Percentiles rank a stretch among this genome's conserved stretches.
Evolutionary conservation across 2,329 filamentous ascomycete genomes (phyloP).

Genomic region (Aspergillus pseudonomiae): DNA sequence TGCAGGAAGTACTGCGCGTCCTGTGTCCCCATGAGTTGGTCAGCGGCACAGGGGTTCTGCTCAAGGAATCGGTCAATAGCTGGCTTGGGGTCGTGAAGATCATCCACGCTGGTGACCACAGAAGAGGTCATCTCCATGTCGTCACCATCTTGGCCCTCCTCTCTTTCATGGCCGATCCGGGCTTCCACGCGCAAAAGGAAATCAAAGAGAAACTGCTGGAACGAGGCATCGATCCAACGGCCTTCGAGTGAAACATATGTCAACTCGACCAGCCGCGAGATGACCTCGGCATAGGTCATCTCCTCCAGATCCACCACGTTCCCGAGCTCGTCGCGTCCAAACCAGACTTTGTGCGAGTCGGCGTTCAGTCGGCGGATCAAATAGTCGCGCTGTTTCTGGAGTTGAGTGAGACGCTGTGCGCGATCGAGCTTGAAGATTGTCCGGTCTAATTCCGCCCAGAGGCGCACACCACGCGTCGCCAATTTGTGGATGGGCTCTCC

Average conservation of each 20-base stretch:
- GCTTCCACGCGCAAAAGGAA: slow-evolving; percentile 97
- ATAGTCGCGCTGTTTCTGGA: slow-evolving; percentile 85
- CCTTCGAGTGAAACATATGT: slow-evolving; percentile 90
- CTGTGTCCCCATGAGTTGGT: slow-evolving; percentile 95
- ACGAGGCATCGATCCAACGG: slow-evolving; percentile 88
- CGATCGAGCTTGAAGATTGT: slow-evolving; percentile 97
- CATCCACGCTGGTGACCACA: slow-evolving; percentile 87
- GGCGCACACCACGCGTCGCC: slow-evolving; percentile 89
- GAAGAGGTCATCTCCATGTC: slow-evolving; percentile 50
- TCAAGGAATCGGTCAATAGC: slow-evolving; percentile 77
- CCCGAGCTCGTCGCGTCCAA: slow-evolving; percentile 79
- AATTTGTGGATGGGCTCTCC: slow-evolving; percentile 99
- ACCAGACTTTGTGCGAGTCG: slow-evolving; percentile 97
- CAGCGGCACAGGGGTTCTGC: slow-evolving; percentile 81
- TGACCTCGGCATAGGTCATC: slow-evolving; percentile 91
- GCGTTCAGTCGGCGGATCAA: slow-evolving; percentile 96
- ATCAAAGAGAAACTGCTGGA: slow-evolving; percentile 82
- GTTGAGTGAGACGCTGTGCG: slow-evolving; percentile 83
- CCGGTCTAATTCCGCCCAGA: slow-evolving; percentile 99
- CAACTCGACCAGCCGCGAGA: slow-evolving; percentile 83
- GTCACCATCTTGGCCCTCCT: not conserved
- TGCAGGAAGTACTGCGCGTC: slow-evolving; percentile 96
- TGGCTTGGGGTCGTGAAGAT: slow-evolving; percentile 79
- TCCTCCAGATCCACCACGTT: slow-evolving; percentile 86
- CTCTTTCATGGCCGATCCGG: slow-evolving; percentile 76